phyloP scores from a whole-genome alignment of 2,329 filamentous ascomycete genomes.

The Colletotrichum sojae region DNA sequence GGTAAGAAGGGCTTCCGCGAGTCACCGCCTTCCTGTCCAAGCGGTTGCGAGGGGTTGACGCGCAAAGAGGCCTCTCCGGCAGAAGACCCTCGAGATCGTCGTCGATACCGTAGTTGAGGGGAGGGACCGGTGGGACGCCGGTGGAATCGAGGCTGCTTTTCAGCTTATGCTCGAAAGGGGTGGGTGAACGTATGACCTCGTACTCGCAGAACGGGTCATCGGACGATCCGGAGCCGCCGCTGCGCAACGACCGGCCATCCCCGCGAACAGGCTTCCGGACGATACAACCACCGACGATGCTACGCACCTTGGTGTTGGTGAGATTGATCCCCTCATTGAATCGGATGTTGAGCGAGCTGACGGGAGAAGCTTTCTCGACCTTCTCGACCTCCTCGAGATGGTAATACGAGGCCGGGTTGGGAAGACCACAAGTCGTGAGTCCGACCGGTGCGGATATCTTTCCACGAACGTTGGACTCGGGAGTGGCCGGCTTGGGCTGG shows the following conservation, averaged over 20 bases:
- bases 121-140: slow-evolving; percentile 21
- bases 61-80: slow-evolving; percentile 52
- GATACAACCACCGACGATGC: slow-evolving; percentile 49
- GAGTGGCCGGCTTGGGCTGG: slow-evolving; percentile 45
- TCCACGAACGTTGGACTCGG: slow-evolving; percentile 37
- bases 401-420: slow-evolving; percentile 28
- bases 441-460: slow-evolving; percentile 36
- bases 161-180: slow-evolving; percentile 43
- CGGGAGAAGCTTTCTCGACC: slow-evolving; percentile 41
- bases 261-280: slow-evolving; percentile 48
- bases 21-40: slow-evolving; percentile 7
- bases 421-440: slow-evolving; percentile 14
- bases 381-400: slow-evolving; percentile 38
- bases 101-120: slow-evolving; percentile 50
- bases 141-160: slow-evolving; percentile 34
- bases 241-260: slow-evolving; percentile 48
- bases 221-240: slow-evolving; percentile 42
- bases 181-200: slow-evolving; percentile 41
- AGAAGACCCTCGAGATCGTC: slow-evolving; percentile 56
- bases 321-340: slow-evolving; percentile 54
- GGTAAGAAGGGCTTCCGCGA: slow-evolving; percentile 21
- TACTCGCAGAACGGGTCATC: slow-evolving; percentile 51
- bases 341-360: slow-evolving; percentile 51
- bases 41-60: slow-evolving; percentile 53
- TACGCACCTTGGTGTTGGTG: slow-evolving; percentile 52